Base-by-base conservation (phyloP, 129 eudicot species). In the Flaveria bidentis region DNA sequence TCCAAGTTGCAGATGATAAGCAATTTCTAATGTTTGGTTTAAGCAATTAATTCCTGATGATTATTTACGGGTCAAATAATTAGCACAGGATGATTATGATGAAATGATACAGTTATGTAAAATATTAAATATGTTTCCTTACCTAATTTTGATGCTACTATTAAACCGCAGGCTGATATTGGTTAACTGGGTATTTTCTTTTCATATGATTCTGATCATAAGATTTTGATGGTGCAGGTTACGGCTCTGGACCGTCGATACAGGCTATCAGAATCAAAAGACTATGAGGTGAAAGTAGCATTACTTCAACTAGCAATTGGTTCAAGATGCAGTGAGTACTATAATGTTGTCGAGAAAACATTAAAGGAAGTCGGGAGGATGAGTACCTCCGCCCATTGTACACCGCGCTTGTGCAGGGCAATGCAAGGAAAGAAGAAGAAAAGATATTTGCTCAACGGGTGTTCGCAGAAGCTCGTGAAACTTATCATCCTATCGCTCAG, bases 281-380 rank as follows among this genome's bases (percentile, higher is more conserved):
- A 94, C 42, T 91, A 94, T 16, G 99, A 94, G 75, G 93, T 94
- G 66, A 94, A 94, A 80, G 99, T 94, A 44, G 94, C 99, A 17
- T 94, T 94, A 75, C 93, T 94, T 12, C 97, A 89, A 68, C 82
- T 91, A 61, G 97, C 97, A 10, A 87, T 94, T 28, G 78, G 84
- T 56, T 75, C 97, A 30, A 80, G 80, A 69, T 94, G 97, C 87
- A 82, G 82, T 41, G 89, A 85, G 28, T 91, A 87, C 87, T 89
- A 89, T 52, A 51, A 70, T 33, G 97, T 87, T 75, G 99, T 94
- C 62, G 99, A 94, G 90, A 91, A 83, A 82, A 94, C 99, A 28
- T 79, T 94, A 30, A 94, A 94, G 86, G 96, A 88, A 84, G 98
- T 93, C 4, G 98, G 98, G 52, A 82, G 99, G 81, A 94, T 94